Evolutionary conservation across 1,284 basidiomycete species (phyloP).

Genomic region (Chalciporus sp.): DNA sequence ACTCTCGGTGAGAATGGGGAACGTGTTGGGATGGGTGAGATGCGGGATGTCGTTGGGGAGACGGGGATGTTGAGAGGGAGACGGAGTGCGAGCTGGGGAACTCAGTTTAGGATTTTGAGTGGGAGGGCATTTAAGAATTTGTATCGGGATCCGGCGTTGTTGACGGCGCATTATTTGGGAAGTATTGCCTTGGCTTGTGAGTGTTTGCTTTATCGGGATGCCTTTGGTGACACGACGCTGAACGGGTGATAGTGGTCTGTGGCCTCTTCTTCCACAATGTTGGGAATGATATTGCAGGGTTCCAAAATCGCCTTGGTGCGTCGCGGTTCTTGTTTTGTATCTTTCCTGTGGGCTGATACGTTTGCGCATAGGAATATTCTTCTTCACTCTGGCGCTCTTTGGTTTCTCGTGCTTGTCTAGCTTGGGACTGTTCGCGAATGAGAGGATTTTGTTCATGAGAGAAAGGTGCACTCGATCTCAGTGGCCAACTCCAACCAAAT

Average conservation of each 20-base stretch:
- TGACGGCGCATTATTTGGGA: conserved; percentile 89
- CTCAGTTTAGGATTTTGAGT: conserved; percentile 91
- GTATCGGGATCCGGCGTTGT: conserved; percentile 89
- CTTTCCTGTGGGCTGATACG: background rate
- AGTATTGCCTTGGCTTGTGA: conserved; percentile 81
- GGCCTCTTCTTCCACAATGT: conserved; percentile 82
- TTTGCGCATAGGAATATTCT: conserved; percentile 76
- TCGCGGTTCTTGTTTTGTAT: background rate
- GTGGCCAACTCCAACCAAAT: background rate
- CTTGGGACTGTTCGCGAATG: conserved; percentile 89
- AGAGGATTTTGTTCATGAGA: conserved; percentile 93
- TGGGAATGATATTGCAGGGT: conserved; percentile 90
- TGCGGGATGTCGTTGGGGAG: conserved; percentile 68
- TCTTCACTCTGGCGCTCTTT: conserved; percentile 93
- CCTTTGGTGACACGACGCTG: conserved; percentile 4
- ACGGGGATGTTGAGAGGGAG: conserved; percentile 73
- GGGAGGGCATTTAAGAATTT: conserved; percentile 98
- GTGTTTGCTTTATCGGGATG: conserved; percentile 32
- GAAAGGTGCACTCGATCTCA: conserved; percentile 65
- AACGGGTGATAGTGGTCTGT: conserved; percentile 63
- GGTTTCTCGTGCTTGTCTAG: conserved; percentile 96
- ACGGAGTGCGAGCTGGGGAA: conserved; percentile 83
- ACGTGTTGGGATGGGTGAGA: conserved; percentile 43
- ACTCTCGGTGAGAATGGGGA: conserved; percentile 20
- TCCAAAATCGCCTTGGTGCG: conserved; percentile 85